A percentile compares a stretch with the other conserved stretches of the same genome.
These are phyloP conservation scores for Talaromyces trachyspermus DNA, from an alignment of 495 filamentous ascomycete genomes.

Conservation along the genomic window DNA sequence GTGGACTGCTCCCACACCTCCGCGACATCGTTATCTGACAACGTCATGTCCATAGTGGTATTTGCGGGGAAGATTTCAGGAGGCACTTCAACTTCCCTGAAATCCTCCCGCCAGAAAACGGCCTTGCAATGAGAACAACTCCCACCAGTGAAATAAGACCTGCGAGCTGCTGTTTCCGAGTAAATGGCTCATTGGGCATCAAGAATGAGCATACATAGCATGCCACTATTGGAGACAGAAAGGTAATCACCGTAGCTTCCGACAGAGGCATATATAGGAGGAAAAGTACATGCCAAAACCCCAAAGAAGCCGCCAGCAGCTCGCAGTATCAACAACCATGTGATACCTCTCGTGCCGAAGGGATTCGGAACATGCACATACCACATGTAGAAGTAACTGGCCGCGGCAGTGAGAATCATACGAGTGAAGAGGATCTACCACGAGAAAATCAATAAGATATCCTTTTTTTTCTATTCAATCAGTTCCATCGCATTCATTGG, in stretches of 20 bases:
- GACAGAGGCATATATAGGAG: constrained; percentile 81
- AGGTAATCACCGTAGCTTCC: constrained; percentile 90
- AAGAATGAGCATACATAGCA: constrained; percentile 77
- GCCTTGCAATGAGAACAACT: constrained; percentile 79
- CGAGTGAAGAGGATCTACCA: constrained; percentile 69
- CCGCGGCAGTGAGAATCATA: constrained; percentile 67
- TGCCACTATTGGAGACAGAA: constrained; percentile 75
- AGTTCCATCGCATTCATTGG: too few species aligned
- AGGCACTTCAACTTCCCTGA: background rate
- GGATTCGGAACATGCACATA: constrained; percentile 58
- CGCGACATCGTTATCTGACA: constrained; percentile 14
- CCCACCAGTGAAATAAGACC: constrained; percentile 69
- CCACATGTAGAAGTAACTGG: constrained; percentile 70
- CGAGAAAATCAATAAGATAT: background rate
- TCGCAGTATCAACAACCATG: constrained; percentile 58
- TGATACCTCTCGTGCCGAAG: constrained; percentile 58
- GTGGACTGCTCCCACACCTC: constrained; percentile 43
- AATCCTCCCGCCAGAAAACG: constrained; percentile 33
- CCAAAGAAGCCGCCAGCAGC: constrained; percentile 79
- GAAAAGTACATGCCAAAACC: constrained; percentile 78
- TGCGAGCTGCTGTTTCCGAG: constrained; percentile 67
- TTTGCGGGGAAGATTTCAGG: background rate
- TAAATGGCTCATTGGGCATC: constrained; percentile 68
- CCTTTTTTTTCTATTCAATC: background rate
- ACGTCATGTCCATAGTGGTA: constrained; percentile 7